Evolutionary conservation across 345 rosid species (phyloP).

Genomic region (Euphorbia tirucalli): DNA sequence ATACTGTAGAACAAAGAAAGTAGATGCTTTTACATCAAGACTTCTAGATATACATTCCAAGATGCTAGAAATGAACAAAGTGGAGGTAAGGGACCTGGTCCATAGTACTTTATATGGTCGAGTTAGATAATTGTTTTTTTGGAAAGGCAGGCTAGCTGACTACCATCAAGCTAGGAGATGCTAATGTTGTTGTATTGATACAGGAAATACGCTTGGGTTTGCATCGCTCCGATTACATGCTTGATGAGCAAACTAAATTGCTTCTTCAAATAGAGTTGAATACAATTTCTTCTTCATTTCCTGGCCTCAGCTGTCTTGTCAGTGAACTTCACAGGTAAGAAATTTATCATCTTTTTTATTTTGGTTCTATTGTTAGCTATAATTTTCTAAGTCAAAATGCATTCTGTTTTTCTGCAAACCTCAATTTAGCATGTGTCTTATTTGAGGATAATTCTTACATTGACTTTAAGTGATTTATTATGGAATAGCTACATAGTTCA

Average conservation of each 20-base stretch:
- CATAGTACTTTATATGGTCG: not conserved
- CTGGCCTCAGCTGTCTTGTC: slow-evolving; percentile 78
- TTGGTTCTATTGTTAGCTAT: not conserved
- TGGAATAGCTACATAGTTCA: not conserved
- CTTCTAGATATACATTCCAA: slow-evolving; percentile 91
- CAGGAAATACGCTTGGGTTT: slow-evolving; percentile 94
- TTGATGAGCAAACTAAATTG: slow-evolving; percentile 80
- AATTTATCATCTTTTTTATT: not conserved
- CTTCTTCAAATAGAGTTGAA: slow-evolving; percentile 95
- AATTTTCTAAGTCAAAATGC: not conserved
- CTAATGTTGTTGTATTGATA: slow-evolving; percentile 18
- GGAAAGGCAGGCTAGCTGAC: slow-evolving; percentile 1
- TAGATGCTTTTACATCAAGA: slow-evolving; percentile 82
- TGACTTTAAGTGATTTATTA: not conserved
- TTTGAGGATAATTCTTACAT: not conserved
- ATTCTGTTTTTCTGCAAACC: not conserved
- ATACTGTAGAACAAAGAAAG: slow-evolving; percentile 74
- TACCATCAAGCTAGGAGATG: slow-evolving; percentile 3
- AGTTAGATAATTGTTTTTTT: not conserved
- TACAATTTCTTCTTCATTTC: slow-evolving; percentile 80
- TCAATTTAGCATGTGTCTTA: not conserved
- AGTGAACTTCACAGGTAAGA: slow-evolving; percentile 80
- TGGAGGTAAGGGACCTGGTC: slow-evolving; percentile 46
- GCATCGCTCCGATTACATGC: slow-evolving; percentile 99
- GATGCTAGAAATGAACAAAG: slow-evolving; percentile 80